Conservation (phyloP, 2,329 filamentous ascomycete species). For the Monosporascus sp. region DNA sequence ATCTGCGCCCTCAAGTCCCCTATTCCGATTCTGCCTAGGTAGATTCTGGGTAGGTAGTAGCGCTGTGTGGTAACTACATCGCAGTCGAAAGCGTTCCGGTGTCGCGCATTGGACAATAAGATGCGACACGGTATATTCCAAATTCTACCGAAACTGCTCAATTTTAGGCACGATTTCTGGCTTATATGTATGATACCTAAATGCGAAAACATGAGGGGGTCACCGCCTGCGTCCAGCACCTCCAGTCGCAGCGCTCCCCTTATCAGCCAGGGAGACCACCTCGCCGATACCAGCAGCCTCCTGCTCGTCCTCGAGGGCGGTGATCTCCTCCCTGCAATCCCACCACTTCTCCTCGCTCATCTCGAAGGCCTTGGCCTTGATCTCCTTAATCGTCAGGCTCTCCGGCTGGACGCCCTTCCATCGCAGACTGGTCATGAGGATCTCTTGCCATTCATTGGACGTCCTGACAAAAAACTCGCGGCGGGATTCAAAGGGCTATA, state of each 20-base stretch:
- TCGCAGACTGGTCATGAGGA: conserved; percentile 70
- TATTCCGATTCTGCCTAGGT: too few relatives aligned
- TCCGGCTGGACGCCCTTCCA: conserved; percentile 63
- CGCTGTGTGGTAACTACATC: too few relatives aligned
- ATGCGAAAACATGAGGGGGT: conserved; percentile 1
- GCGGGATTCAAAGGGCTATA: conserved; percentile 78
- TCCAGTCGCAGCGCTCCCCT: conserved; percentile 50
- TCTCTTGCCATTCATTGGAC: conserved; percentile 83
- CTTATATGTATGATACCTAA: too few relatives aligned
- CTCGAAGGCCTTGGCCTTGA: conserved; percentile 86
- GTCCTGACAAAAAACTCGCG: conserved; percentile 91
- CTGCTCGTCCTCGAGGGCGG: conserved; percentile 88
- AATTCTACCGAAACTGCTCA: too few relatives aligned
- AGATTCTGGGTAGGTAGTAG: too few relatives aligned
- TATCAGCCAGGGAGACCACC: conserved; percentile 81
- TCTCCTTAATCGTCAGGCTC: conserved; percentile 76
- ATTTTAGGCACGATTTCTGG: too few relatives aligned
- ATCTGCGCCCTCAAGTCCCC: too few relatives aligned
- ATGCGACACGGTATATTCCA: too few relatives aligned
- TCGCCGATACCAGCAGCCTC: conserved; percentile 93
- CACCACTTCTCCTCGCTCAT: conserved; percentile 97
- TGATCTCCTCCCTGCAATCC: conserved; percentile 94
- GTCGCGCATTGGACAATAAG: too few relatives aligned
- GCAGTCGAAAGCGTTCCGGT: too few relatives aligned
- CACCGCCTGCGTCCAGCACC: conserved; percentile 32